Percentiles rank a stretch among this genome's conserved stretches.
These are phyloP conservation scores for Acacia concinna DNA, from an alignment of 331 rosid genomes.

Conservation along the genomic window DNA sequence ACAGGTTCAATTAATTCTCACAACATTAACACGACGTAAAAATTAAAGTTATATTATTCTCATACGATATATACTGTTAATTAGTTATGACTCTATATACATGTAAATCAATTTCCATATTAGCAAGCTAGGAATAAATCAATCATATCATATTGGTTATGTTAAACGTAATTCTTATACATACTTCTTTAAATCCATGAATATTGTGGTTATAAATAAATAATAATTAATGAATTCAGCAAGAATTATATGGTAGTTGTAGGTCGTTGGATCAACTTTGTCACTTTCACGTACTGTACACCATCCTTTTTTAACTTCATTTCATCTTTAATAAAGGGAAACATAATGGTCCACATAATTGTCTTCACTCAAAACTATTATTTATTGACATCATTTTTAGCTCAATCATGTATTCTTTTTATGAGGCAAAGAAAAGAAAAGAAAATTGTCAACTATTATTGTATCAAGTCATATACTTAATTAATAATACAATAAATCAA, in stretches of 20 bases:
- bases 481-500: constrained; percentile 1
- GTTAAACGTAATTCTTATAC: background rate
- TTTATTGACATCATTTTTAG: background rate
- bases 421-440: background rate
- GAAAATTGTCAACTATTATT: background rate
- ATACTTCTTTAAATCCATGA: background rate
- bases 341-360: background rate
- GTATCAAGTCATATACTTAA: background rate
- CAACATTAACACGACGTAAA: background rate
- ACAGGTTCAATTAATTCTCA: background rate
- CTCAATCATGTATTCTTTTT: background rate
- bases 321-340: background rate
- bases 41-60: too few species aligned
- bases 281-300: background rate
- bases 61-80: background rate
- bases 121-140: background rate
- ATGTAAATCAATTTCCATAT: too few species aligned
- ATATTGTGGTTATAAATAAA: background rate
- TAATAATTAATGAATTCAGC: too few species aligned
- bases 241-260: background rate
- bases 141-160: background rate
- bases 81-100: too few species aligned
- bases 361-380: background rate
- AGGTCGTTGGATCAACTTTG: background rate
- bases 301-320: background rate